Percentiles rank a stretch among this genome's conserved stretches.
Conservation (phyloP, 345 rosid species). For the Arabidopsis thaliana region TAIR10.1 NC_003074.8:1092001-1092500, state of each 20-base stretch:
- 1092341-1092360: not conserved
- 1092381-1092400: not conserved
- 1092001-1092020: constrained; percentile 35
- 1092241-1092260: constrained; percentile 8
- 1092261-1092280: not conserved
- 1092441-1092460: constrained; percentile 11
- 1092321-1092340: not conserved
- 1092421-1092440: constrained; percentile 2
- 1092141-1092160: constrained; percentile 79
- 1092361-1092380: not conserved
- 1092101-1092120: constrained; percentile 53
- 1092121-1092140: constrained; percentile 91
- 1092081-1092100: constrained; percentile 38
- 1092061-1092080: constrained; percentile 42
- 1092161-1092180: constrained; percentile 85
- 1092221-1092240: not conserved
- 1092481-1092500: constrained; percentile 93
- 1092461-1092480: constrained; percentile 73
- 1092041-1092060: constrained; percentile 36
- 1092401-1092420: constrained; percentile 4
- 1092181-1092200: constrained; percentile 58
- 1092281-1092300: constrained; percentile 12
- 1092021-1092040: constrained; percentile 47
- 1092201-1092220: constrained; percentile 17
- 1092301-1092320: constrained; percentile 6